phyloP scores from a whole-genome alignment of 352 stramenopile genomes.

The Phytopythium chamaehyphon region DNA sequence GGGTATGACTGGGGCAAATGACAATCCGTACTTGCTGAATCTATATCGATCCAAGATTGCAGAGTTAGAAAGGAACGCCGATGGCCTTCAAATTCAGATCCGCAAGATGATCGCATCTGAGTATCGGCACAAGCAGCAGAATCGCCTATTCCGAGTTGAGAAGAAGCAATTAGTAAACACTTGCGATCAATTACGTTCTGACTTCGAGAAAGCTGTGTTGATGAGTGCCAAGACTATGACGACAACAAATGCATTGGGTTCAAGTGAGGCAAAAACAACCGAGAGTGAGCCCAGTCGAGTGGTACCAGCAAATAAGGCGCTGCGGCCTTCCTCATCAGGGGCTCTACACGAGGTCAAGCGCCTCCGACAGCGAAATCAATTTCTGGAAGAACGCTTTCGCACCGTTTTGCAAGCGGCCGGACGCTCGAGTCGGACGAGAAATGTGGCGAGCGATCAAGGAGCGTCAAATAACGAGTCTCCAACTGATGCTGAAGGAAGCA shows the following conservation, averaged over 20 bases:
- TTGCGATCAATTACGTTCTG: conserved; percentile 35
- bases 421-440: not conserved
- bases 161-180: conserved; percentile 41
- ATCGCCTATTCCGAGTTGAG: conserved; percentile 40
- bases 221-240: conserved; percentile 30
- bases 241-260: conserved; percentile 6
- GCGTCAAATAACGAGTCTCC: not conserved
- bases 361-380: conserved; percentile 51
- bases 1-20: conserved; percentile 1
- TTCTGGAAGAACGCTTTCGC: conserved; percentile 60
- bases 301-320: not conserved
- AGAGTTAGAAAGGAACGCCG: conserved; percentile 47
- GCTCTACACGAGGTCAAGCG: conserved; percentile 41
- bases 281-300: not conserved
- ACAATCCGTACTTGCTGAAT: conserved; percentile 65
- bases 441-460: not conserved
- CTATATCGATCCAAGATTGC: conserved; percentile 55
- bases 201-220: conserved; percentile 42
- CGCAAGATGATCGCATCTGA: conserved; percentile 79
- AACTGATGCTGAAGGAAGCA: too few relatives aligned
- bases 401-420: conserved; percentile 4
- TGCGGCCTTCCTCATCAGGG: not conserved
- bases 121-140: conserved; percentile 73
- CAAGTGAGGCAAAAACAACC: not conserved
- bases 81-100: conserved; percentile 63